Evolutionary conservation across 768 basidiomycete species (phyloP).

Genomic region (Solioccasus polychromus): DNA sequence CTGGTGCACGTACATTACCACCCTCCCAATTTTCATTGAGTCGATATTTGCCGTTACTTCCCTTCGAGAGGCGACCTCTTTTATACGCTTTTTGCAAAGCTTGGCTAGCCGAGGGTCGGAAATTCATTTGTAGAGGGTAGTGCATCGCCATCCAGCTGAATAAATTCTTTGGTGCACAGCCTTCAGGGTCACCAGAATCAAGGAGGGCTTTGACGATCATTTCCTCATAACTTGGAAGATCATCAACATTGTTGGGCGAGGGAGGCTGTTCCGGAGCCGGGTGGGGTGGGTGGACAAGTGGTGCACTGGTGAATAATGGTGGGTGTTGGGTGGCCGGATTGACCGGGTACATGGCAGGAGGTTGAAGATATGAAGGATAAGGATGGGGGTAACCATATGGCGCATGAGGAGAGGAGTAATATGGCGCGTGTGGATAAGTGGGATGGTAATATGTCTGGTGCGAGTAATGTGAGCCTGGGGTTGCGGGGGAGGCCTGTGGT

Average conservation of each 20-base stretch:
- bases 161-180: constrained; percentile 77
- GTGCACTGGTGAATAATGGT: constrained; percentile 35
- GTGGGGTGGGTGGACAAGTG: constrained; percentile 34
- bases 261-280: constrained; percentile 27
- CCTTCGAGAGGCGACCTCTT: constrained; percentile 78
- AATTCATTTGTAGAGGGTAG: constrained; percentile 86
- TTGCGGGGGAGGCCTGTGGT: constrained; percentile 19
- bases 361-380: constrained; percentile 30
- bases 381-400: constrained; percentile 40
- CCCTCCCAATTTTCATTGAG: constrained; percentile 80
- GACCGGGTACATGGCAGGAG: constrained; percentile 30
- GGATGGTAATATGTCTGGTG: constrained; percentile 56
- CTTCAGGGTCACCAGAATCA: constrained; percentile 67
- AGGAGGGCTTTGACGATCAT: constrained; percentile 83
- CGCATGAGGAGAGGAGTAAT: constrained; percentile 49
- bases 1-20: constrained; percentile 56
- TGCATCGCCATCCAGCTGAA: constrained; percentile 81
- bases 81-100: constrained; percentile 85
- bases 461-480: constrained; percentile 40
- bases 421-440: constrained; percentile 65
- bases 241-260: constrained; percentile 33
- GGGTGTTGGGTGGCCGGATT: constrained; percentile 28
- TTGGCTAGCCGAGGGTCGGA: constrained; percentile 85
- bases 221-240: constrained; percentile 85
- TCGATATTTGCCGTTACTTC: constrained; percentile 67